Evolutionary conservation across 2,329 filamentous ascomycete genomes (phyloP).

Genomic region (Aspergillus tubingensis): DNA sequence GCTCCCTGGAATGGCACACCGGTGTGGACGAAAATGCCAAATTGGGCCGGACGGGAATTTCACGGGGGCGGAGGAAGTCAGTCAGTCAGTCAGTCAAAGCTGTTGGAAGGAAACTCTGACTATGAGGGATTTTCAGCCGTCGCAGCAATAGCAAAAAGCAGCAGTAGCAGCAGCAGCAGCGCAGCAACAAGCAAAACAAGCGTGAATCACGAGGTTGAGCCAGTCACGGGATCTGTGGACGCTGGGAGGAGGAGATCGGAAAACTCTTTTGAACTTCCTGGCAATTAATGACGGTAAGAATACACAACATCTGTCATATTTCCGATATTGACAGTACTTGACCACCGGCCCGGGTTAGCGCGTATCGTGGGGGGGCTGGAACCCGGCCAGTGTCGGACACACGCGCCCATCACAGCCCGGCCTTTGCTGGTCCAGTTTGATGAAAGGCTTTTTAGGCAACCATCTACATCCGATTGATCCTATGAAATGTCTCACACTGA

Average conservation of each 20-base stretch:
- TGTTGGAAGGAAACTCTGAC: slow-evolving; percentile 7
- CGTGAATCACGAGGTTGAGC: background rate
- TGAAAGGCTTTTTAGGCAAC: slow-evolving; percentile 1
- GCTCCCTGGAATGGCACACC: background rate
- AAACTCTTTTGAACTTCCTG: background rate
- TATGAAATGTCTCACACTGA: background rate
- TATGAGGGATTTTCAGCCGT: slow-evolving; percentile 28
- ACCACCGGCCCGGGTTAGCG: background rate
- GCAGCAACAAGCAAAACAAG: background rate
- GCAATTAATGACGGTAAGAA: background rate
- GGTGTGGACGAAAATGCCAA: background rate
- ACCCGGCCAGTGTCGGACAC: slow-evolving; percentile 2
- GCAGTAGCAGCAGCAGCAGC: background rate
- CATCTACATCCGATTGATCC: background rate
- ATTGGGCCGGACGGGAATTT: slow-evolving; percentile 6
- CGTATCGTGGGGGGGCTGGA: background rate
- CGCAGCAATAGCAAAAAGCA: slow-evolving; percentile 8
- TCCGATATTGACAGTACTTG: slow-evolving; percentile 6
- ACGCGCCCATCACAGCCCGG: background rate
- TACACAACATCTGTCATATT: slow-evolving; percentile 3
- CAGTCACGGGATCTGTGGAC: slow-evolving; percentile 10
- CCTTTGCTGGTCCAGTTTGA: background rate
- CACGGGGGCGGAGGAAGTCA: slow-evolving; percentile 16
- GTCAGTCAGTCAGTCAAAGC: background rate
- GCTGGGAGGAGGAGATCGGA: background rate